phyloP scores from a whole-genome alignment of 2,329 filamentous ascomycete genomes.

The Tolypocladium amazonense region DNA sequence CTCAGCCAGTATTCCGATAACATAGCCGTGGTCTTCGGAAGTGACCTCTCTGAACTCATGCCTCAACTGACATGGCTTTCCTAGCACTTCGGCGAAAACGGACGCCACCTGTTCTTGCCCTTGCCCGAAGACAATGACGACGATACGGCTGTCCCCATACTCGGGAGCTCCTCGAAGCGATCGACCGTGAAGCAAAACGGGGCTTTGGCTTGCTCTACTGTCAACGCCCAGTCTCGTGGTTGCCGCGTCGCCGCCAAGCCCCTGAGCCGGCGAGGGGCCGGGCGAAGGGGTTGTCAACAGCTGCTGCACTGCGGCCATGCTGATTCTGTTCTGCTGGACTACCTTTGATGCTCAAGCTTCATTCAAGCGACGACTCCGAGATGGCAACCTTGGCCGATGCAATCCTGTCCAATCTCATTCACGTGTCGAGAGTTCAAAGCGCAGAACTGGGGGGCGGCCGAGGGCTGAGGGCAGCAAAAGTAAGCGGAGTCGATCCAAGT shows the following conservation, averaged over 20 bases:
- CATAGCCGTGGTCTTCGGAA: constrained; percentile 46
- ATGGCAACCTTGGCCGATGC: not conserved
- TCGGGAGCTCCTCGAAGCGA: constrained; percentile 35
- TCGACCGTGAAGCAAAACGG: constrained; percentile 22
- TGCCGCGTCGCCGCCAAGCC: constrained; percentile 11
- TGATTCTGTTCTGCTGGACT: not conserved
- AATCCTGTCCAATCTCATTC: not conserved
- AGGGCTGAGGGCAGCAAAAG: not conserved
- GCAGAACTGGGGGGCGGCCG: not conserved
- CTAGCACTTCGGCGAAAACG: constrained; percentile 68
- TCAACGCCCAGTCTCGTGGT: constrained; percentile 22
- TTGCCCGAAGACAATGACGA: constrained; percentile 57
- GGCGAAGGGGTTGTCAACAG: constrained; percentile 22
- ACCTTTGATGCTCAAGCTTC: not conserved
- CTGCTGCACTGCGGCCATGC: constrained; percentile 29
- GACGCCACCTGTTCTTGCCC: constrained; percentile 66
- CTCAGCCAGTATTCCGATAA: constrained; percentile 53
- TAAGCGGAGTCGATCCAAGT: not conserved
- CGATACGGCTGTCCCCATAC: constrained; percentile 45
- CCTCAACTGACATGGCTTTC: constrained; percentile 57
- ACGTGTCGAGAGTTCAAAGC: not conserved
- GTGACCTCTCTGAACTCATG: constrained; percentile 43
- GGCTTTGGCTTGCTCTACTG: constrained; percentile 21
- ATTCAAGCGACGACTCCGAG: not conserved
- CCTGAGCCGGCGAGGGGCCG: constrained; percentile 12